These are phyloP conservation scores for Ajuga reptans DNA, from an alignment of 305 asterid species.

Conservation along the genomic window DNA sequence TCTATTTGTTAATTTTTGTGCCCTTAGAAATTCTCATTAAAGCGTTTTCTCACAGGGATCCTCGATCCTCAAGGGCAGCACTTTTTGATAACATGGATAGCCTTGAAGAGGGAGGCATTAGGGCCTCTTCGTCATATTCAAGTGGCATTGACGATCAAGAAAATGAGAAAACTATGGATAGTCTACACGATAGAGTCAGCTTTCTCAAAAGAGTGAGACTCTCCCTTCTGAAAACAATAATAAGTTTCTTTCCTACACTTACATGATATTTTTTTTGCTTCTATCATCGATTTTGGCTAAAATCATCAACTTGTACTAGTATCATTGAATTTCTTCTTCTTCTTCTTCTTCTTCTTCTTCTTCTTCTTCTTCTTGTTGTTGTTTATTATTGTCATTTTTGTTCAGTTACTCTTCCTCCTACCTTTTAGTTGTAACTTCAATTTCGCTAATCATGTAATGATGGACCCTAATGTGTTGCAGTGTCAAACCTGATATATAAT, in stretches of 20 bases:
- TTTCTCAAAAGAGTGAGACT: slow-evolving; percentile 59
- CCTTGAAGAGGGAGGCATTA: slow-evolving; percentile 78
- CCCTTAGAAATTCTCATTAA: slow-evolving; percentile 2
- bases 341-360: too few relatives aligned
- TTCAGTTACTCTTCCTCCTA: background rate
- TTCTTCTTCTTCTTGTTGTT: background rate
- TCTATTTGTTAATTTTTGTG: too few relatives aligned
- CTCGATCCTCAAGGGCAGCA: slow-evolving; percentile 58
- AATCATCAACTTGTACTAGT: background rate
- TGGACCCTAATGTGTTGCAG: background rate
- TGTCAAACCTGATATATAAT: background rate
- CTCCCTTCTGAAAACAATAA: background rate
- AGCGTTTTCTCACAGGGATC: slow-evolving; percentile 53
- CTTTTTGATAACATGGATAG: slow-evolving; percentile 63
- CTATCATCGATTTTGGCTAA: background rate
- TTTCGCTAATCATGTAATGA: background rate
- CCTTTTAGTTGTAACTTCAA: too few relatives aligned
- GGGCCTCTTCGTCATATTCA: slow-evolving; percentile 56
- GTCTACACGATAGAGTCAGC: slow-evolving; percentile 78
- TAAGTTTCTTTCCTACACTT: background rate
- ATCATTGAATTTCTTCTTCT: background rate
- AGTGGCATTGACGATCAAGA: slow-evolving; percentile 58
- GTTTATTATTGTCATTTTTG: background rate
- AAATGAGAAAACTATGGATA: slow-evolving; percentile 64
- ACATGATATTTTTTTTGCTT: background rate